A percentile compares a stretch with the other conserved stretches of the same genome.
Conservation (phyloP, 2,329 filamentous ascomycete genomes). For the Botrytis porri region DNA sequence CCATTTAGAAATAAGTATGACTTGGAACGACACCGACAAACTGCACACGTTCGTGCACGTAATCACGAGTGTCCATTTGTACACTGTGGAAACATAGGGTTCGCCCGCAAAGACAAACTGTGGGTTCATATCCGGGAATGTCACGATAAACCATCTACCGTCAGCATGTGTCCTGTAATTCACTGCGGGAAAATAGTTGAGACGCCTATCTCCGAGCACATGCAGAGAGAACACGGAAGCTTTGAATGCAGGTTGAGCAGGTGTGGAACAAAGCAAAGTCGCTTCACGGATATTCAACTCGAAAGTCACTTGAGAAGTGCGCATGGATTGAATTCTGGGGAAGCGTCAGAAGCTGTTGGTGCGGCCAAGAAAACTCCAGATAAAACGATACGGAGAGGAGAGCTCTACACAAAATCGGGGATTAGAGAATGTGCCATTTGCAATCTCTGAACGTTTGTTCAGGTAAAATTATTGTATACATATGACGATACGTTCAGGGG, state of each 20-base stretch:
- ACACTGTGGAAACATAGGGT: background rate
- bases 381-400: background rate
- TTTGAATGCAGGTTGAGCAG: slow-evolving; percentile 7
- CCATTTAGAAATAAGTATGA: slow-evolving; percentile 18
- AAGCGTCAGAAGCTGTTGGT: background rate
- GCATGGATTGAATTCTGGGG: background rate
- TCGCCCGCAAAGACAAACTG: slow-evolving; percentile 12
- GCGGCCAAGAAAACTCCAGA: background rate
- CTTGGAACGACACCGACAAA: slow-evolving; percentile 5
- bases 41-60: background rate
- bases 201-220: background rate
- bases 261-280: background rate
- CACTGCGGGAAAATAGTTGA: background rate
- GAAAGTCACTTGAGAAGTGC: background rate
- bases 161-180: background rate
- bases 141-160: background rate
- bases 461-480: background rate
- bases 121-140: slow-evolving; percentile 5
- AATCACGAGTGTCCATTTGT: slow-evolving; percentile 10
- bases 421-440: background rate
- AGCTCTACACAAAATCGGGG: background rate
- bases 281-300: background rate
- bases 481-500: background rate
- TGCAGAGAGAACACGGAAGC: slow-evolving; percentile 7
- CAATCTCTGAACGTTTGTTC: background rate